Percentiles rank a stretch among this genome's conserved stretches.
These are phyloP conservation scores for Crotalaria pallida DNA, from an alignment of 306 rosid species.

Conservation along the genomic window DNA sequence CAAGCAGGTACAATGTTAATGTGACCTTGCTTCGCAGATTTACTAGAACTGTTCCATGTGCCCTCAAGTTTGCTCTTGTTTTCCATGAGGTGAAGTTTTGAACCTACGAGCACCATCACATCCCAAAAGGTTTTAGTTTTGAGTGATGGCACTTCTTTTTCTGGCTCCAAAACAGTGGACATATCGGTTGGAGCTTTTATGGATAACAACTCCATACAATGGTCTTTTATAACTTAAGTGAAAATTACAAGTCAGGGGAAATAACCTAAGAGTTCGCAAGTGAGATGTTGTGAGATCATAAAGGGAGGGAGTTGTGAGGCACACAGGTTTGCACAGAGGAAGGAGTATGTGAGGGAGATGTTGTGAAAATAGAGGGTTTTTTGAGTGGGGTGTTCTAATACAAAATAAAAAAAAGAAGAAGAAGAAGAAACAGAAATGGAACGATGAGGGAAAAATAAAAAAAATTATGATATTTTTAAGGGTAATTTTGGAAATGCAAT, in stretches of 20 bases:
- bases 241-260: constrained; percentile 9
- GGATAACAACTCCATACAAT: constrained; percentile 35
- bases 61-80: constrained; percentile 28
- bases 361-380: too few species aligned
- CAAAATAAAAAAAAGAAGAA: too few species aligned
- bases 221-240: constrained; percentile 40
- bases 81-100: constrained; percentile 24
- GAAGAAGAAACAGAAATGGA: too few species aligned
- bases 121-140: constrained; percentile 67
- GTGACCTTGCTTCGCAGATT: constrained; percentile 18
- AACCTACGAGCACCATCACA: constrained; percentile 35
- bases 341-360: too few species aligned
- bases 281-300: too few species aligned
- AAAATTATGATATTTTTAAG: too few species aligned
- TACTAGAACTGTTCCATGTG: constrained; percentile 22
- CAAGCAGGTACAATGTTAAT: constrained; percentile 42
- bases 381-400: too few species aligned
- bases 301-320: too few species aligned
- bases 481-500: too few species aligned
- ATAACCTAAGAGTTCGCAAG: too few species aligned
- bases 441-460: too few species aligned
- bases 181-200: constrained; percentile 45
- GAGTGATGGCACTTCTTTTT: constrained; percentile 41
- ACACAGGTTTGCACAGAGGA: too few species aligned
- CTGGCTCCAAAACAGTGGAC: constrained; percentile 62